Base-by-base conservation (phyloP, 768 basidiomycete genomes). In the Leccinellum luteum region DNA sequence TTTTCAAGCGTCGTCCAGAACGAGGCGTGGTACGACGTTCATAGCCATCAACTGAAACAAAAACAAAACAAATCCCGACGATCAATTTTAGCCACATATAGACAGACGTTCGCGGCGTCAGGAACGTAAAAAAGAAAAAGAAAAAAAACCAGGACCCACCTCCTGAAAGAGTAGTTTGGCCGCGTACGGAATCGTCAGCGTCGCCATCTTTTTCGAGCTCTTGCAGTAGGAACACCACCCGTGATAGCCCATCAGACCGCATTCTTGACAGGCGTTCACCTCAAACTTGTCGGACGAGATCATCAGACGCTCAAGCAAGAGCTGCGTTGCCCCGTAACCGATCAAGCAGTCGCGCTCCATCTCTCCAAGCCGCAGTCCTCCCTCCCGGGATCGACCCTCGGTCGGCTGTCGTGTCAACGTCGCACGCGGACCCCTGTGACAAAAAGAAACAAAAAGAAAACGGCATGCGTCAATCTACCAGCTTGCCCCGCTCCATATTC, bases 301-400 rank as follows among this genome's bases (percentile, higher is more conserved):
- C 97, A 99, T 99, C 15, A 99, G 81, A 25, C 97, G 90, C 74
- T 99, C 97, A 3, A 99, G 85, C 32, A 99, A 78, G 47, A 99
- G 81, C 67, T 98, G 96, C 0, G 95, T 96, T 10, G 97, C 97
- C n/a, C 97, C 97, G 66, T 99, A 92, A 41, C 96, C 97, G 66
- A 98, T 96, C 43, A 98, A 79, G 72, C 97, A 99, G 75, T 99
- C 97, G 48, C 97, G 88, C 70, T 99, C 97, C 97, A 99, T 99
- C 76, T 99, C 97, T 51, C 97, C 97, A 15, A 99, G 79, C 48
- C 97, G 92, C 61, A 99, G 76, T 59, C 97, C 97, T 69, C 97
- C 97, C 74, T 98, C 97, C 52, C 97, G 87, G 54, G 94, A 97
- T 54, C 97, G 87, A 75, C 97, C 97, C 75, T 99, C 97, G 2